These are phyloP conservation scores for Eucalyptus marginata DNA, from an alignment of 345 rosid species.

Conservation along the genomic window DNA sequence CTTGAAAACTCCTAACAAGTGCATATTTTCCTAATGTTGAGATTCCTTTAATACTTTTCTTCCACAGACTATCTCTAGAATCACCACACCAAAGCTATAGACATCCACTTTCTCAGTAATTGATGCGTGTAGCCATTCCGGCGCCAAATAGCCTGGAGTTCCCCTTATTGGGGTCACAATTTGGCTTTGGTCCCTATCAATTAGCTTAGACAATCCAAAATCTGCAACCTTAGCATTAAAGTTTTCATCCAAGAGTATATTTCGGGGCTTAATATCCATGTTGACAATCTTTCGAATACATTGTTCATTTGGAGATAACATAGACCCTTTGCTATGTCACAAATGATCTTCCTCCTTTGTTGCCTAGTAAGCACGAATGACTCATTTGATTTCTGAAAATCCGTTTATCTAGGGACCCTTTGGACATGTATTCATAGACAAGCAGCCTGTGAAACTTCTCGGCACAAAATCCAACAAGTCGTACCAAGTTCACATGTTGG, in stretches of 20 bases:
- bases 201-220: conserved; percentile 1
- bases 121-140: neutral
- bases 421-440: neutral
- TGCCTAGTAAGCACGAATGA: neutral
- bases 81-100: neutral
- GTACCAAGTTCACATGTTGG: conserved; percentile 7
- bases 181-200: neutral
- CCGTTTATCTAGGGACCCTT: conserved; percentile 1
- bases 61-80: neutral
- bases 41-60: neutral
- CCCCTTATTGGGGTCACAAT: neutral
- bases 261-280: neutral
- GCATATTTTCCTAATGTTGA: neutral
- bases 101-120: neutral
- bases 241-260: neutral
- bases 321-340: conserved; percentile 4
- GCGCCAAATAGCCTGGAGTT: neutral
- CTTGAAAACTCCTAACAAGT: neutral
- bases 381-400: neutral
- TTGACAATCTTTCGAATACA: neutral
- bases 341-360: neutral
- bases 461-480: conserved; percentile 6
- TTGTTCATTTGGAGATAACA: conserved; percentile 1
- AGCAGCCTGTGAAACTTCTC: conserved; percentile 1
- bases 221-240: neutral